Evolutionary conservation across 2,329 filamentous ascomycete species (phyloP).

Genomic region (Colletotrichum spaethianum): DNA sequence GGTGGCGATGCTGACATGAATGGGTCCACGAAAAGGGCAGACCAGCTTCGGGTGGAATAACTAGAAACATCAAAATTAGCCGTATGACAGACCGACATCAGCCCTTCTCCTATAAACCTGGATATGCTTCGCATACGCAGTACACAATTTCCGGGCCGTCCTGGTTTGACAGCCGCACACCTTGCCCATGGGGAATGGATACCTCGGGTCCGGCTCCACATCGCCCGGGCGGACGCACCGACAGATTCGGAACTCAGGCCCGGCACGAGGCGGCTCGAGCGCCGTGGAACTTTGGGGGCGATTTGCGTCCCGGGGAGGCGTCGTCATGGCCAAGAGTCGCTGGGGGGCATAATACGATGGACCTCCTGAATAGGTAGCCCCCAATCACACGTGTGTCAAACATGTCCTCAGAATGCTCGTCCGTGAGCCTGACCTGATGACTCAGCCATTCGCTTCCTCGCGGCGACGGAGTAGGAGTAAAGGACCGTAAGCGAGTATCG

Average conservation of each 20-base stretch:
- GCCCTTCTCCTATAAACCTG: constrained; percentile 12
- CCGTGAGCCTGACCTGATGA: not conserved
- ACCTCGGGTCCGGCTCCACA: constrained; percentile 1
- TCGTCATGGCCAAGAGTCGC: not conserved
- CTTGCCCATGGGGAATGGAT: not conserved
- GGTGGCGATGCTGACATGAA: constrained; percentile 29
- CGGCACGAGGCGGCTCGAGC: constrained; percentile 9
- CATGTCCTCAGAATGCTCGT: not conserved
- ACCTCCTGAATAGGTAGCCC: not conserved
- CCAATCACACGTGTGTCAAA: not conserved
- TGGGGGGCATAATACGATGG: not conserved
- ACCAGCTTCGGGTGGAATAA: not conserved
- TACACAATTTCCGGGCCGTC: not conserved
- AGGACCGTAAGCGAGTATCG: not conserved
- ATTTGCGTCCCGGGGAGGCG: constrained; percentile 1
- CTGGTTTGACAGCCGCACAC: constrained; percentile 1
- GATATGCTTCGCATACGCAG: not conserved
- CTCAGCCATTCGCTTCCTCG: not conserved
- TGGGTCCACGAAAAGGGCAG: not conserved
- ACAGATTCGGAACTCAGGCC: constrained; percentile 31
- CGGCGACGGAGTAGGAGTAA: not conserved
- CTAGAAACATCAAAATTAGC: not conserved
- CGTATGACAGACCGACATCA: not conserved
- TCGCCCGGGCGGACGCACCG: constrained; percentile 27
- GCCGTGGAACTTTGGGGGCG: not conserved